Evolutionary conservation across 441 rosid species (phyloP), one percentile per base, ranked within the genome.

Genomic region (Aleurites moluccanus): DNA sequence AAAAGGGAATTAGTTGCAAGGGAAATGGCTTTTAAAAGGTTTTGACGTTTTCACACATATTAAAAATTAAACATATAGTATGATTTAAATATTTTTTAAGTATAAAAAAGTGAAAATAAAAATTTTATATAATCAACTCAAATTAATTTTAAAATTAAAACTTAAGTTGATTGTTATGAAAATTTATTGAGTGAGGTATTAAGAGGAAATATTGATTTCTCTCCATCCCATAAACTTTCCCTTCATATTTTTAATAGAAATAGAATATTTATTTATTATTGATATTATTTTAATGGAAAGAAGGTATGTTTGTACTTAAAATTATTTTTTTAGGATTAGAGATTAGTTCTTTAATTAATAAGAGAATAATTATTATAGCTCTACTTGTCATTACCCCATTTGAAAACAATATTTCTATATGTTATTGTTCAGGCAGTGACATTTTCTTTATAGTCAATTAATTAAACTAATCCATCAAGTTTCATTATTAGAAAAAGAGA

Each of bases 371-470:
- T 44, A 47, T 25, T 11, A 1, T 50, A 50, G 55, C n/a, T 50
- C 55, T 50, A 7, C n/a, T 16, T 50, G 55, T 7, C 55, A 50
- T 50, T 50, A 21, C n/a, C 55, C 56, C 78, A 69, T 49, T 68
- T 35, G 13, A 59, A 53, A 63, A 38, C 70, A 64, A 64, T 66
- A 61, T 38, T 75, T 44, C 14, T 44, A 44, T 80, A 47, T 52
- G 59, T 72, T 65, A 47, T 68, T 57, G 78, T 70, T 70, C 57
- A 28, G 70, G 74, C 69, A 74, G 74, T 74, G 84, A 83, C 84
- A 65, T 81, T 45, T 42, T 30, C n/a, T 16, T 50, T 18, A 16
- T 50, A 16, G 1, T 50, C 6, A 15, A 50, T 16, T 50, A 55
- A 52, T 52, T 70, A 56, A 6, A 40, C 23, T 70, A 57, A 38